Evolutionary conservation across 352 stramenopile species (phyloP).

Genomic region (Phytophthora melonis): DNA sequence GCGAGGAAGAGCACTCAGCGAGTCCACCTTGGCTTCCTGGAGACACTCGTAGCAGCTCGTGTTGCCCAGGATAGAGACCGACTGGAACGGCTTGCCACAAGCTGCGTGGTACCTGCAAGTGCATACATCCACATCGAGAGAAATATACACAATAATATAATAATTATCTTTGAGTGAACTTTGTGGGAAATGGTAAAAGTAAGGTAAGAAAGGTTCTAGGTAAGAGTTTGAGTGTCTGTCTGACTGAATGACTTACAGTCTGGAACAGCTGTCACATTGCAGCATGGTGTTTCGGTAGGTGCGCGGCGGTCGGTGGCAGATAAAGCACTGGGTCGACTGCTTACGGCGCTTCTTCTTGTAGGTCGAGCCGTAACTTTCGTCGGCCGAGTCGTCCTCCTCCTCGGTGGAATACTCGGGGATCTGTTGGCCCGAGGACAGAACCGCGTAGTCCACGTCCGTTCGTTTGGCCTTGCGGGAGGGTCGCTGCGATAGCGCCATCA

Average conservation of each 20-base stretch:
- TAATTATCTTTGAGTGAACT: conserved; percentile 29
- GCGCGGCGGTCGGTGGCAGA: conserved; percentile 52
- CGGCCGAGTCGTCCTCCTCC: conserved; percentile 60
- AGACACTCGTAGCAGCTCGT: conserved; percentile 85
- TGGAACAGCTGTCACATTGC: conserved; percentile 78
- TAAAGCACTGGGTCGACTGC: conserved; percentile 60
- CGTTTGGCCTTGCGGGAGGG: conserved; percentile 77
- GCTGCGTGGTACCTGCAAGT: conserved; percentile 55
- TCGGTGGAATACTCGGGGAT: conserved; percentile 86
- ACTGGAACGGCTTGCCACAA: conserved; percentile 63
- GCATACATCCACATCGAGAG: neutral
- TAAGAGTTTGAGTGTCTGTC: neutral
- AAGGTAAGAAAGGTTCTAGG: neutral
- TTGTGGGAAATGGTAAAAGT: neutral
- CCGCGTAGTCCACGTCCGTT: conserved; percentile 80
- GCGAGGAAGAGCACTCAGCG: conserved; percentile 36
- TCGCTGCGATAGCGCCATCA: conserved; percentile 44
- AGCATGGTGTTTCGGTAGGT: conserved; percentile 59
- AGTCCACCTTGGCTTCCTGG: conserved; percentile 48
- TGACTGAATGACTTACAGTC: conserved; percentile 48
- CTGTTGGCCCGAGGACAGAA: conserved; percentile 78
- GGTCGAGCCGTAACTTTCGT: conserved; percentile 55
- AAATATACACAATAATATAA: conserved; percentile 30
- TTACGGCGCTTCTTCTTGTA: conserved; percentile 51
- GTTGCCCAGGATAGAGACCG: conserved; percentile 71